phyloP scores from a whole-genome alignment of 768 basidiomycete genomes.

The Melanogaster broomeanus region DNA sequence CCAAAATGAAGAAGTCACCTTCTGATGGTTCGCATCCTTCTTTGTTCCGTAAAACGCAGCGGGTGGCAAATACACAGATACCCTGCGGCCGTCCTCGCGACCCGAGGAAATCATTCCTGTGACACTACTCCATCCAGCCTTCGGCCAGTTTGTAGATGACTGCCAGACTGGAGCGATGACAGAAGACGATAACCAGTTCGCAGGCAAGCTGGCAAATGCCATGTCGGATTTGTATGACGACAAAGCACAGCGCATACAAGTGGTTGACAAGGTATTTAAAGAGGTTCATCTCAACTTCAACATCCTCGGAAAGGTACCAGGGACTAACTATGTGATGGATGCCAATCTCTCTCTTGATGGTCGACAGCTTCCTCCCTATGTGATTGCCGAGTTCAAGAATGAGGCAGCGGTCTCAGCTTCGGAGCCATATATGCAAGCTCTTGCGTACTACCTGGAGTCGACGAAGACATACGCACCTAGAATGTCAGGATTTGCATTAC shows the following conservation, averaged over 20 bases:
- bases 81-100: background rate
- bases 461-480: conserved; percentile 3
- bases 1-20: background rate
- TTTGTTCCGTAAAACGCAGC: background rate
- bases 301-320: background rate
- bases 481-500: conserved; percentile 18
- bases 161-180: background rate
- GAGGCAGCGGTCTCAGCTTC: conserved; percentile 22
- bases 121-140: conserved; percentile 7
- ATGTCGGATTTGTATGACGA: conserved; percentile 23
- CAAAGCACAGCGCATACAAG: conserved; percentile 7
- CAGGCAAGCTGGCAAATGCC: conserved; percentile 10
- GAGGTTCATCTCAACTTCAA: conserved; percentile 4
- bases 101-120: conserved; percentile 1
- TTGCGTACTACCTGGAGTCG: conserved; percentile 19
- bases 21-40: background rate
- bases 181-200: conserved; percentile 10
- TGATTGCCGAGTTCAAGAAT: conserved; percentile 24
- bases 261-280: conserved; percentile 5
- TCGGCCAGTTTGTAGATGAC: conserved; percentile 11
- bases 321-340: conserved; percentile 9
- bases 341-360: conserved; percentile 16
- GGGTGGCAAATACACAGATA: background rate
- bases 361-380: conserved; percentile 13
- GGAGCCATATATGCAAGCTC: conserved; percentile 29